Conservation (phyloP, 2,329 filamentous ascomycete species). For the Ophiocordyceps camponoti-rufipedis region DNA sequence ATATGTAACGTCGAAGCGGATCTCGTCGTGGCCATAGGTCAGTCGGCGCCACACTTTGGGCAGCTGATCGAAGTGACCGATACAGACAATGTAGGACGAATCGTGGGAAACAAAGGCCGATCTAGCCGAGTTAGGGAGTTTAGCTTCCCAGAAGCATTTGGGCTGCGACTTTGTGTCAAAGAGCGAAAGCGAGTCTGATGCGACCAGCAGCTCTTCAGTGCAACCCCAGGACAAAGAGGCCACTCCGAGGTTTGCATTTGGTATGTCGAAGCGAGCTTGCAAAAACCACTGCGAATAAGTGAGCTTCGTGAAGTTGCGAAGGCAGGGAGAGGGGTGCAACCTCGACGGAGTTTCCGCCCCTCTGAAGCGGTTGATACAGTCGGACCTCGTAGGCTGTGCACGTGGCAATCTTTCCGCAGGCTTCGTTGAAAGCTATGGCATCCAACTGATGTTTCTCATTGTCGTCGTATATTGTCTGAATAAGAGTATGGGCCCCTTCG, state of each 20-base stretch:
- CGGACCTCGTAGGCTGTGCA: constrained; percentile 50
- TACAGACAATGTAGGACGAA: constrained; percentile 69
- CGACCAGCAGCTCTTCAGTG: constrained; percentile 68
- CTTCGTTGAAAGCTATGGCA: constrained; percentile 65
- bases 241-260: constrained; percentile 14
- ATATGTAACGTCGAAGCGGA: constrained; percentile 80
- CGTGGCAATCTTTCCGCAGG: constrained; percentile 68
- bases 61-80: constrained; percentile 59
- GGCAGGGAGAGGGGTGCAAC: constrained; percentile 22
- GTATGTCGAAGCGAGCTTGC: constrained; percentile 39
- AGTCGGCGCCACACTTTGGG: constrained; percentile 87
- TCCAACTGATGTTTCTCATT: constrained; percentile 44
- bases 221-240: constrained; percentile 65
- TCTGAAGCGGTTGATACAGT: constrained; percentile 59
- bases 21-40: constrained; percentile 65
- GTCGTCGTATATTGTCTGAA: constrained; percentile 86
- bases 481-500: constrained; percentile 49
- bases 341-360: constrained; percentile 55
- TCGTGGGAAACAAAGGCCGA: constrained; percentile 71
- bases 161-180: constrained; percentile 35
- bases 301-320: constrained; percentile 10
- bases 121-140: constrained; percentile 54
- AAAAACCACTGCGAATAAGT: constrained; percentile 35
- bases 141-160: constrained; percentile 52
- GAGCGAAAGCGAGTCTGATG: constrained; percentile 50